These are phyloP conservation scores for Stemphylium beticola DNA, from an alignment of 2,329 filamentous ascomycete species.

Conservation along the genomic window DNA sequence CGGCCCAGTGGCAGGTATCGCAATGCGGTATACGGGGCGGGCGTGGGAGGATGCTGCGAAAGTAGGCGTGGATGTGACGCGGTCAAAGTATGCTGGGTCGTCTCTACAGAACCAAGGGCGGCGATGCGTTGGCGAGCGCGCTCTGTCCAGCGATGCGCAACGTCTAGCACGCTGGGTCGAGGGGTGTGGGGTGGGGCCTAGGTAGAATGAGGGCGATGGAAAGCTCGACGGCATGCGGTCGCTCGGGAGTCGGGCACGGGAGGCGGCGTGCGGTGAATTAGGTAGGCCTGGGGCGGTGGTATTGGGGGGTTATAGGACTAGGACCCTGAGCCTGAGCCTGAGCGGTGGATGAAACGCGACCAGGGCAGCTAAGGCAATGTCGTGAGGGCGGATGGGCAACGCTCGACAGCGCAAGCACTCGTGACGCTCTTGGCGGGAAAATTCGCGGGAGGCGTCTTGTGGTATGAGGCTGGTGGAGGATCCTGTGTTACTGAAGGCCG, in stretches of 20 bases:
- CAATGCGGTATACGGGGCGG: constrained; percentile 1
- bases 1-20: background rate
- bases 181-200: constrained; percentile 8
- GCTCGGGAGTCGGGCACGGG: constrained; percentile 8
- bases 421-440: background rate
- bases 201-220: constrained; percentile 17
- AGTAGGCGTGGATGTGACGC: background rate
- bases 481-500: constrained; percentile 15
- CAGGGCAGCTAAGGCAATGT: constrained; percentile 21
- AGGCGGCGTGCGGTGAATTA: constrained; percentile 13
- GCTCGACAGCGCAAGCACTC: constrained; percentile 9
- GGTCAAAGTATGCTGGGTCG: constrained; percentile 1
- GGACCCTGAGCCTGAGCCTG: constrained; percentile 33
- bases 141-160: constrained; percentile 15
- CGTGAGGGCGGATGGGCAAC: constrained; percentile 1
- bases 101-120: constrained; percentile 1
- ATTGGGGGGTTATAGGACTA: constrained; percentile 19
- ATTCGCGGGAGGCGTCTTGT: constrained; percentile 1
- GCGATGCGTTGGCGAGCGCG: constrained; percentile 21
- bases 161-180: constrained; percentile 16
- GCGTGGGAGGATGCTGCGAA: background rate
- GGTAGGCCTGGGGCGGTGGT: constrained; percentile 9
- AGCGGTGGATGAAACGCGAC: constrained; percentile 36
- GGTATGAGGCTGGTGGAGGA: constrained; percentile 7
- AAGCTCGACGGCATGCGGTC: constrained; percentile 19